Conservation (phyloP, 371 early-diverging fungal genomes). For the Coemansia sp. region DNA sequence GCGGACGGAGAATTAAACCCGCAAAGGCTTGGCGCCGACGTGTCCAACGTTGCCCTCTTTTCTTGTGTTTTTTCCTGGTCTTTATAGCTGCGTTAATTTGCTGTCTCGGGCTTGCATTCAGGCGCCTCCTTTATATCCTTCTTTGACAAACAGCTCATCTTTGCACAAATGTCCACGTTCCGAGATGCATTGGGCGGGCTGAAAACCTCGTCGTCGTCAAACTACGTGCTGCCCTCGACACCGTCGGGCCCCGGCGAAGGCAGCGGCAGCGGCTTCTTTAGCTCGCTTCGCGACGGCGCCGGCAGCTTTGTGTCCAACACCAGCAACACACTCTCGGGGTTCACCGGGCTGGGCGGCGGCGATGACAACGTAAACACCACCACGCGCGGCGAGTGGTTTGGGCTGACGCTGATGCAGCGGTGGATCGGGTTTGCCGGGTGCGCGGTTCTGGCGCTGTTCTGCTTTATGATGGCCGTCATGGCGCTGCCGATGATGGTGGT, state of each 20-base stretch:
- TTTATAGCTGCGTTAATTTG: not conserved
- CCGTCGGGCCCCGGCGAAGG: conserved; percentile 13
- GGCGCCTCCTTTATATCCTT: not conserved
- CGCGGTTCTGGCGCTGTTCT: conserved; percentile 50
- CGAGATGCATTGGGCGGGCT: conserved; percentile 47
- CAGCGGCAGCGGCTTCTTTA: conserved; percentile 28
- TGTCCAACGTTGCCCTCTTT: no score
- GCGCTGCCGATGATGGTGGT: conserved; percentile 53
- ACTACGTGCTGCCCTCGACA: conserved; percentile 30
- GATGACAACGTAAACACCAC: conserved; percentile 6
- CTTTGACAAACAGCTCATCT: not conserved
- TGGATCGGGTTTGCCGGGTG: conserved; percentile 53
- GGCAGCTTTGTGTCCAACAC: conserved; percentile 37
- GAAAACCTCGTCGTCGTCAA: conserved; percentile 47
- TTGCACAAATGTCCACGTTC: conserved; percentile 29
- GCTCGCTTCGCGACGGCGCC: conserved; percentile 44
- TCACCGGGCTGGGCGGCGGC: conserved; percentile 11
- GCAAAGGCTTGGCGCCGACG: no score
- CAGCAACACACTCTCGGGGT: conserved; percentile 28
- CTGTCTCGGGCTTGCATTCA: conserved; percentile 2
- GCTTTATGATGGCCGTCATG: conserved; percentile 53
- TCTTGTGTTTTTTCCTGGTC: no score
- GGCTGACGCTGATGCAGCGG: conserved; percentile 52
- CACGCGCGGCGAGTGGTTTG: conserved; percentile 52
- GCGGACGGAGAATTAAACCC: no score